Percentiles rank a stretch among this genome's conserved stretches.
These are phyloP conservation scores for Scutellaria baicalensis DNA, from an alignment of 257 asterid species.

Conservation along the genomic window DNA sequence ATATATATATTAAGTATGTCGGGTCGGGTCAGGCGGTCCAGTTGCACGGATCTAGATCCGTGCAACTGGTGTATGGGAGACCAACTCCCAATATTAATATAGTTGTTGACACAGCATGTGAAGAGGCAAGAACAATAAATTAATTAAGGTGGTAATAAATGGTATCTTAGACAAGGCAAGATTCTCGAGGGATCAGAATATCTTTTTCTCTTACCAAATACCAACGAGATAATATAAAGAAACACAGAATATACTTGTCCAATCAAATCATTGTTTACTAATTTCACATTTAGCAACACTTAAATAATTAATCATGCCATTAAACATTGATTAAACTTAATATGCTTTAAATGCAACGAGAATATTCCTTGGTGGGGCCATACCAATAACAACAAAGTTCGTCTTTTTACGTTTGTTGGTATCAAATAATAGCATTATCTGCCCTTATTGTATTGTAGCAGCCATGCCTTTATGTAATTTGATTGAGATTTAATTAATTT, in stretches of 20 bases:
- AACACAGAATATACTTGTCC: constrained; percentile 28
- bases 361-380: constrained; percentile 25
- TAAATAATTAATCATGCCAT: neutral
- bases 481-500: too few relatives aligned
- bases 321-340: constrained; percentile 3
- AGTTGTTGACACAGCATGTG: constrained; percentile 12
- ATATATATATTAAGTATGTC: too few relatives aligned
- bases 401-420: constrained; percentile 20
- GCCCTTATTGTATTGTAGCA: constrained; percentile 1
- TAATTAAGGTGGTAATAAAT: neutral
- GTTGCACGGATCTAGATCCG: too few relatives aligned
- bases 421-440: neutral
- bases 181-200: constrained; percentile 39
- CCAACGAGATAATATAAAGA: constrained; percentile 27
- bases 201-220: constrained; percentile 17
- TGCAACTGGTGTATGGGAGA: too few relatives aligned
- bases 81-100: neutral
- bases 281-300: constrained; percentile 6
- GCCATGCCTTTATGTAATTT: neutral
- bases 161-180: constrained; percentile 32
- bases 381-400: constrained; percentile 19
- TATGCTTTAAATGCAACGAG: constrained; percentile 30
- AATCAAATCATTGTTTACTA: constrained; percentile 23
- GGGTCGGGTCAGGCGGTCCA: too few relatives aligned
- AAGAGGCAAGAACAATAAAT: constrained; percentile 4